Evolutionary conservation across 371 early-diverging fungal species (phyloP), one percentile per base, ranked within the genome.

Genomic region (Cokeromyces recurvatus): DNA sequence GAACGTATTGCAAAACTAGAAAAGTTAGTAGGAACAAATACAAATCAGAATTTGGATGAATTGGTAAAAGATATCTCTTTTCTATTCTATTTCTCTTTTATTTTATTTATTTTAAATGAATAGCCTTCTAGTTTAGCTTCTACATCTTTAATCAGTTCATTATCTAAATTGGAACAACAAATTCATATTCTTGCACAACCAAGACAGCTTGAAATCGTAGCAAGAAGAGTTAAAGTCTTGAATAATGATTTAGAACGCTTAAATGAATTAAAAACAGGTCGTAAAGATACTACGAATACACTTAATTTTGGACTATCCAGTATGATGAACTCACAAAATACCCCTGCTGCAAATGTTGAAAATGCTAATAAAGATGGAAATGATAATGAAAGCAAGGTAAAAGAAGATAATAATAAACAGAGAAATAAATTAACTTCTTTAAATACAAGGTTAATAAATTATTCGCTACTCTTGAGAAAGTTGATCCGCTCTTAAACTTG

Each of bases 1-100:
- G 72, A 81, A 16, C 86, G 95, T 21, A 77, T 95, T 38, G 80
- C 91, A 7, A 66, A 67, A 31, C 68, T 95, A 35, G 95, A 95
- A 49, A 77, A 74, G 25, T 60, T 89, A 4, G 68, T 95, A 23
- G 95, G 95, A n/a, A 72, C 84, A 11, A 73, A 71, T 24, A 66
- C 78, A 11, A 77, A 81, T 29, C 78, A 77, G 53, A 71, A 67
- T 20, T 62, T 78, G n/a, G 76, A 70, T 32, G 71, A 67, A 21
- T 50, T 74, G 57, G 75, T 78, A 64, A 55, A 27, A 27, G 11
- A 27, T 57, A 9, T 9, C 14, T 17, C 24, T 40, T 12, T 23
- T 27, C n/a, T n/a, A n/a, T n/a, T n/a, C n/a, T n/a, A n/a, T n/a
- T n/a, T n/a, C n/a, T n/a, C n/a, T n/a, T n/a, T n/a, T n/a, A n/a